phyloP scores from a whole-genome alignment of 495 filamentous ascomycete species.

The Pyrenopolyporus hunteri region DNA sequence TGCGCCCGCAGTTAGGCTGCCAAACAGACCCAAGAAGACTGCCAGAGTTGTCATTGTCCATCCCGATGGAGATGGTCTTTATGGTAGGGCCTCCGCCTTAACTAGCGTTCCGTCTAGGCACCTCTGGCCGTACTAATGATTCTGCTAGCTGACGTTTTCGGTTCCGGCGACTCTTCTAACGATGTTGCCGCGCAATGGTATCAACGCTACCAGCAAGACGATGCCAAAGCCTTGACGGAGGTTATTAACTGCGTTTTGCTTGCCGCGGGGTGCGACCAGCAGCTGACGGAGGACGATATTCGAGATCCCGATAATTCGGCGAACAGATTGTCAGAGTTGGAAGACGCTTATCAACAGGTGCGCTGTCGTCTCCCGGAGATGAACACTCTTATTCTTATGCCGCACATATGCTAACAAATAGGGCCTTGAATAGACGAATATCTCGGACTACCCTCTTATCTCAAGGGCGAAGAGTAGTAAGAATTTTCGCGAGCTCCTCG shows the following conservation, averaged over 20 bases:
- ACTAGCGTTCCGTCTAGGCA: background rate
- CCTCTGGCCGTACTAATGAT: constrained; percentile 32
- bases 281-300: constrained; percentile 77
- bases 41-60: constrained; percentile 55
- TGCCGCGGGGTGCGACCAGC: constrained; percentile 77
- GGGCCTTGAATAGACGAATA: constrained; percentile 60
- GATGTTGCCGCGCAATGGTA: constrained; percentile 85
- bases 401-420: constrained; percentile 37
- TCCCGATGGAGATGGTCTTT: constrained; percentile 70
- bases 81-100: constrained; percentile 60
- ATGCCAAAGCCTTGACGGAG: constrained; percentile 72
- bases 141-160: constrained; percentile 76
- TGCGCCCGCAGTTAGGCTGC: constrained; percentile 58
- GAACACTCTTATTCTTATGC: background rate
- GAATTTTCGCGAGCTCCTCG: constrained; percentile 75
- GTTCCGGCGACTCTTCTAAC: constrained; percentile 69
- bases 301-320: constrained; percentile 82
- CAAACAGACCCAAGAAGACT: constrained; percentile 66
- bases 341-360: constrained; percentile 78
- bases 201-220: constrained; percentile 70
- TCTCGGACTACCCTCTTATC: constrained; percentile 91
- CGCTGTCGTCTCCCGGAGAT: constrained; percentile 21
- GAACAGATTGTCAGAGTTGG: constrained; percentile 72
- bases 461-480: constrained; percentile 73
- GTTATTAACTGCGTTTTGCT: constrained; percentile 88